These are phyloP conservation scores for Margaritispora aquatica DNA, from an alignment of 495 filamentous ascomycete species.

Conservation along the genomic window DNA sequence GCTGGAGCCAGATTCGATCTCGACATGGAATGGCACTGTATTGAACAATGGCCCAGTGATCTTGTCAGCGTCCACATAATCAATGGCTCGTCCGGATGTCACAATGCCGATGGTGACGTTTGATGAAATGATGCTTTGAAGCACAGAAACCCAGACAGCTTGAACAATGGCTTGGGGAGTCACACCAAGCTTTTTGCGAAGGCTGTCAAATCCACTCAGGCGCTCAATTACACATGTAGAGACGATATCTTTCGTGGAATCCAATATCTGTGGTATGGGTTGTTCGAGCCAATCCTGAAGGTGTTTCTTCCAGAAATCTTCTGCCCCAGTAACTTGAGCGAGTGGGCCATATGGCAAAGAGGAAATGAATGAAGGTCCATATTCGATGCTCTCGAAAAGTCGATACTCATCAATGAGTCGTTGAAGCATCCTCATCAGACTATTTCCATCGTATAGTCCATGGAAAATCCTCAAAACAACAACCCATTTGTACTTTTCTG, in stretches of 20 bases:
- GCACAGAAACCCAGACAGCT: conserved; percentile 58
- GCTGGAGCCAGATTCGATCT: conserved; percentile 36
- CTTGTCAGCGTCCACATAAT: conserved; percentile 56
- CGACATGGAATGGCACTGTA: conserved; percentile 65
- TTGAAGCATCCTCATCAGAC: conserved; percentile 59
- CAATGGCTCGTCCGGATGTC: conserved; percentile 63
- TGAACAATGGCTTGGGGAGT: conserved; percentile 72
- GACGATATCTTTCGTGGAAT: conserved; percentile 22
- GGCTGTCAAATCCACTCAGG: conserved; percentile 35
- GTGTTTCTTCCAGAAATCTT: conserved; percentile 57
- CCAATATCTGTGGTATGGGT: not conserved
- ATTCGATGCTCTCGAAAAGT: conserved; percentile 9
- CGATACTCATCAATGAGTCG: conserved; percentile 45
- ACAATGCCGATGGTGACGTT: conserved; percentile 53
- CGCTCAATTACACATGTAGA: conserved; percentile 23
- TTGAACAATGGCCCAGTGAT: conserved; percentile 87
- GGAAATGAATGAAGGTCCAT: conserved; percentile 43
- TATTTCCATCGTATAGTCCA: conserved; percentile 82
- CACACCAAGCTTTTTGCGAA: conserved; percentile 51
- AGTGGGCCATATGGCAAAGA: conserved; percentile 51
- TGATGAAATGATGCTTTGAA: conserved; percentile 33
- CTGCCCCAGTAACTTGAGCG: conserved; percentile 45
- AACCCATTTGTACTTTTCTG: conserved; percentile 22
- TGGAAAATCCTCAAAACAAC: conserved; percentile 71
- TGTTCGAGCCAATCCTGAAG: conserved; percentile 14